These are phyloP conservation scores for Penicillium parvum DNA, from an alignment of 495 filamentous ascomycete genomes.

Conservation along the genomic window DNA sequence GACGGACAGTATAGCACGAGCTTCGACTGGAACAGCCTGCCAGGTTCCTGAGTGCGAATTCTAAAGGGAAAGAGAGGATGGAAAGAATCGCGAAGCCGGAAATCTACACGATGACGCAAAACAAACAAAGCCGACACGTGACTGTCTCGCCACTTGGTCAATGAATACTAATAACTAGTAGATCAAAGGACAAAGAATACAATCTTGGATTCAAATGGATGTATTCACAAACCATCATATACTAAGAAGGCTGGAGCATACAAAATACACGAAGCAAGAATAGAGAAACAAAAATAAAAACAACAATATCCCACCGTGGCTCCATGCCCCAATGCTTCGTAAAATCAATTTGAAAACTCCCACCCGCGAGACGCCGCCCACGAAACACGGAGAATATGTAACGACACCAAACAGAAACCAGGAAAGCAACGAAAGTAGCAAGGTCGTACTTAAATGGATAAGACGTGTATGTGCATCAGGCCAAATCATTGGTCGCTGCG, in stretches of 20 bases:
- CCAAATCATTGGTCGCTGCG: constrained; percentile 7
- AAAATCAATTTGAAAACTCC: constrained; percentile 13
- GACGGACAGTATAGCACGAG: no score
- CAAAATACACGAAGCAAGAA: constrained; percentile 1
- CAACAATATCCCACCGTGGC: constrained; percentile 20
- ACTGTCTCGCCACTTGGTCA: not conserved
- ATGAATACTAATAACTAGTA: not conserved
- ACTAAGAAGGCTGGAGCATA: not conserved
- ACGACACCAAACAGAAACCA: not conserved
- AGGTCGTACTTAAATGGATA: constrained; percentile 4
- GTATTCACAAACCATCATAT: constrained; percentile 13
- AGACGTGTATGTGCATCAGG: not conserved
- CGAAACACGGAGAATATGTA: constrained; percentile 3
- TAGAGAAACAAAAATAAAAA: constrained; percentile 9
- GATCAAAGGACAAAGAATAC: not conserved
- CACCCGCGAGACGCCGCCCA: constrained; percentile 20
- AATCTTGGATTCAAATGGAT: no score
- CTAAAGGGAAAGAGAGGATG: not conserved
- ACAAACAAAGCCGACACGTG: constrained; percentile 20
- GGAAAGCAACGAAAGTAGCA: constrained; percentile 10
- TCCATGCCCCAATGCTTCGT: constrained; percentile 25
- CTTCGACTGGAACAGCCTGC: no score
- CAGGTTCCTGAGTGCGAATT: not conserved
- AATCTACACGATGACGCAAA: constrained; percentile 14
- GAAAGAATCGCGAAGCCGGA: not conserved